Evolutionary conservation across 208 protist species (phyloP).

Genomic region (Leishmania tropica): DNA sequence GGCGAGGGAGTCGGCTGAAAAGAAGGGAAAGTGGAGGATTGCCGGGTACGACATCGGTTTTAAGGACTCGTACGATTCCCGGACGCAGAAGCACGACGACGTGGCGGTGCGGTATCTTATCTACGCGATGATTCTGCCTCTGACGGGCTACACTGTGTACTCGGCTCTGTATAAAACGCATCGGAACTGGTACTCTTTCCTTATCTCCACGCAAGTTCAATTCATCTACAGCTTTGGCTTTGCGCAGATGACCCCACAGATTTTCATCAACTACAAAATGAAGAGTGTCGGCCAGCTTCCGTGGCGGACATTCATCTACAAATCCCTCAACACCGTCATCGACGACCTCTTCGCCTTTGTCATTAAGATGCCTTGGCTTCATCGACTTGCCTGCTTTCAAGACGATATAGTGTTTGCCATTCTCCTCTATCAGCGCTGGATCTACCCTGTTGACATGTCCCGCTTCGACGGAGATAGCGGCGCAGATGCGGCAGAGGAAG

Average conservation of each 20-base stretch:
- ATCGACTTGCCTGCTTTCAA: slow-evolving; percentile 97
- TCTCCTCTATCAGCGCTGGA: slow-evolving; percentile 98
- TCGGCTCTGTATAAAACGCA: slow-evolving; percentile 94
- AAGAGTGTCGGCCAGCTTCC: slow-evolving; percentile 98
- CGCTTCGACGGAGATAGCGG: slow-evolving; percentile 55
- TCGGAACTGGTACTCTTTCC: slow-evolving; percentile 95
- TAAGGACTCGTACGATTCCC: slow-evolving; percentile 67
- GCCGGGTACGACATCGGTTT: slow-evolving; percentile 57
- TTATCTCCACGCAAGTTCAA: slow-evolving; percentile 83
- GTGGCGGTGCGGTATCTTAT: slow-evolving; percentile 95
- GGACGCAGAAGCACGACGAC: slow-evolving; percentile 91
- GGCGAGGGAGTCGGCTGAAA: neutral
- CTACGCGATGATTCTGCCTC: slow-evolving; percentile 92
- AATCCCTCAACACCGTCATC: slow-evolving; percentile 98
- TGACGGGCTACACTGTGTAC: slow-evolving; percentile 95
- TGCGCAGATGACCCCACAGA: slow-evolving; percentile 99
- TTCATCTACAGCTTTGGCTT: slow-evolving; percentile 97
- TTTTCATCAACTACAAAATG: slow-evolving; percentile 99
- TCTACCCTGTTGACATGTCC: slow-evolving; percentile 97
- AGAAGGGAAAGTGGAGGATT: slow-evolving; percentile 10
- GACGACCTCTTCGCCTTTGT: slow-evolving; percentile 99
- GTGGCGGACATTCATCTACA: slow-evolving; percentile 98
- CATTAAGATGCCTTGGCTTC: slow-evolving; percentile 98
- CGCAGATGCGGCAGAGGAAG: slow-evolving; percentile 22
- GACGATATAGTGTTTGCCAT: slow-evolving; percentile 99